Conservation (phyloP, 208 protist species). For the Phytomonas sp. region DNA sequence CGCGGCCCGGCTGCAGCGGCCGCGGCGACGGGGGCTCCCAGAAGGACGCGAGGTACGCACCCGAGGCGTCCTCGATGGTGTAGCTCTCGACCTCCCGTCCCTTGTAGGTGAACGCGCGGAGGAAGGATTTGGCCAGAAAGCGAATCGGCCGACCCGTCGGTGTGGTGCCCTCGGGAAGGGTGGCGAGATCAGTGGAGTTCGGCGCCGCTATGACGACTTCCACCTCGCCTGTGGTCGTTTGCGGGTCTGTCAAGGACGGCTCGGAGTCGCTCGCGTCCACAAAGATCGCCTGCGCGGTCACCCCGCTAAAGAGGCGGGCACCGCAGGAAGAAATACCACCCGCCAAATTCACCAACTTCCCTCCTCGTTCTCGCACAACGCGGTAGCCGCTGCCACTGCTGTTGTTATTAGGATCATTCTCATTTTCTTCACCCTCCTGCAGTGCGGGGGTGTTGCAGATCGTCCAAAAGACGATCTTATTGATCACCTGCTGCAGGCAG, state of each 20-base stretch:
- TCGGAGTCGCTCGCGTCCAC: conserved; percentile 27
- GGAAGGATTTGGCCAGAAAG: conserved; percentile 47
- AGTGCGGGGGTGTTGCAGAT: conserved; percentile 12
- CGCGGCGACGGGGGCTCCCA: conserved; percentile 28
- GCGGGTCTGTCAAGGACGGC: not conserved
- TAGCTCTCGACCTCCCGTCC: conserved; percentile 67
- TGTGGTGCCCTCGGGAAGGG: conserved; percentile 18
- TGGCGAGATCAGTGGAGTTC: conserved; percentile 17
- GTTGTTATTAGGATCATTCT: not conserved
- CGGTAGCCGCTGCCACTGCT: conserved; percentile 4
- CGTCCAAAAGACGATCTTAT: conserved; percentile 55
- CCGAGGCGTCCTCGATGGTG: conserved; percentile 61
- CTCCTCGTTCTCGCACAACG: conserved; percentile 49
- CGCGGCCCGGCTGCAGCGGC: conserved; percentile 23
- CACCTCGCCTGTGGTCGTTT: too few species aligned
- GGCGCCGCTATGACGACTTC: not conserved
- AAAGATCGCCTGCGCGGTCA: conserved; percentile 53
- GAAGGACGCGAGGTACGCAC: conserved; percentile 52
- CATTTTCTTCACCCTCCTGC: not conserved
- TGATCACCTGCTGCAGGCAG: conserved; percentile 60
- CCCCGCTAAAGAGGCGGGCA: conserved; percentile 65
- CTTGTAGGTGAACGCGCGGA: conserved; percentile 61
- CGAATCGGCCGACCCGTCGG: conserved; percentile 21
- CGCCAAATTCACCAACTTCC: conserved; percentile 60
- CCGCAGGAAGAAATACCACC: conserved; percentile 38